Evolutionary conservation across 768 basidiomycete species (phyloP).

Genomic region (Austroboletus festivus): DNA sequence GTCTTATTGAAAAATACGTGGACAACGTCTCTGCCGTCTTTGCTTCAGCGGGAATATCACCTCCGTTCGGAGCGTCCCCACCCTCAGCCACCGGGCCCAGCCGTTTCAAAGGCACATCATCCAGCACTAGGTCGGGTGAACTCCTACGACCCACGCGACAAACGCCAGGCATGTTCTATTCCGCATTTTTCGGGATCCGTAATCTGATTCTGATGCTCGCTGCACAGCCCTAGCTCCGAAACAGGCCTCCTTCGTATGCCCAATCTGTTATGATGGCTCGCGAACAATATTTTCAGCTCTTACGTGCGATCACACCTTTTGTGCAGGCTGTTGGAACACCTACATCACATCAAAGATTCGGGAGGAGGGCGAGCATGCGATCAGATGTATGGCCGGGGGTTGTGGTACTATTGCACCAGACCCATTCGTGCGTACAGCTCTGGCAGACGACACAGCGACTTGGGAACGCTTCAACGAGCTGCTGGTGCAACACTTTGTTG

Average conservation of each 20-base stretch:
- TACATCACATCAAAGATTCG: slow-evolving; percentile 79
- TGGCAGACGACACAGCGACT: slow-evolving; percentile 53
- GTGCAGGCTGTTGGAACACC: slow-evolving; percentile 78
- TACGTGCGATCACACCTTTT: slow-evolving; percentile 83
- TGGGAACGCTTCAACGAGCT: slow-evolving; percentile 82
- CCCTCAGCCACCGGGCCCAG: slow-evolving; percentile 31
- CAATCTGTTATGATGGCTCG: slow-evolving; percentile 88
- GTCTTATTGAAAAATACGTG: slow-evolving; percentile 95
- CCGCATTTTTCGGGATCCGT: neutral
- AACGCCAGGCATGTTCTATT: slow-evolving; percentile 20
- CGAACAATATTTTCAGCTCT: slow-evolving; percentile 69
- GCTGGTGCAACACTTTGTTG: slow-evolving; percentile 86
- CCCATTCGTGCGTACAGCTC: slow-evolving; percentile 52
- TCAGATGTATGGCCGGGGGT: slow-evolving; percentile 79
- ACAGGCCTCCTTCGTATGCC: slow-evolving; percentile 72
- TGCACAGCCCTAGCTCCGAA: slow-evolving; percentile 24
- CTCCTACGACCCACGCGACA: slow-evolving; percentile 30
- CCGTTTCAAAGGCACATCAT: slow-evolving; percentile 29
- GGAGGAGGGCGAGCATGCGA: slow-evolving; percentile 70
- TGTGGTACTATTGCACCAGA: slow-evolving; percentile 68
- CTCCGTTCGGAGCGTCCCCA: slow-evolving; percentile 22
- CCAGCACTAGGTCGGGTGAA: slow-evolving; percentile 22
- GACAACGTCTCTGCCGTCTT: slow-evolving; percentile 76
- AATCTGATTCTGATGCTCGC: neutral
- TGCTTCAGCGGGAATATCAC: slow-evolving; percentile 69